Conservation (phyloP, 2,329 filamentous ascomycete species). For the Aspergillus clavatus region DNA sequence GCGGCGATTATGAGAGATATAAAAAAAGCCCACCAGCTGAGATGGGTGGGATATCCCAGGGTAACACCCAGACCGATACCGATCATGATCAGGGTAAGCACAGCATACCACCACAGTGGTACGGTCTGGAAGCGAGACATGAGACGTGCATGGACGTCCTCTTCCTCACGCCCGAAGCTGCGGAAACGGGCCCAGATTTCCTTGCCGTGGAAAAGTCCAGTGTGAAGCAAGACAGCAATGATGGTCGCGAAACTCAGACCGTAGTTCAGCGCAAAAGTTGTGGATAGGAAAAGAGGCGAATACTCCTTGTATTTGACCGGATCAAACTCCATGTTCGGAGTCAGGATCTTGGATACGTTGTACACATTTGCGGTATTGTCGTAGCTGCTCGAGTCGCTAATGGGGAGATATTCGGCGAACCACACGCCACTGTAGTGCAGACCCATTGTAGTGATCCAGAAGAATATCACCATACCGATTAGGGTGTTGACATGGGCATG, state of each 20-base stretch:
- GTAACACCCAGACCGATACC: slow-evolving; percentile 45
- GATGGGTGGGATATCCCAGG: slow-evolving; percentile 58
- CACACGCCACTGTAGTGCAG: slow-evolving; percentile 64
- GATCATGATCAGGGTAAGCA: slow-evolving; percentile 47
- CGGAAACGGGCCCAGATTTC: slow-evolving; percentile 62
- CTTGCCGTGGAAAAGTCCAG: slow-evolving; percentile 60
- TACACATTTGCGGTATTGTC: slow-evolving; percentile 64
- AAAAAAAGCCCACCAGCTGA: slow-evolving; percentile 69
- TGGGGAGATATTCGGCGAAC: slow-evolving; percentile 62
- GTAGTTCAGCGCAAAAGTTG: slow-evolving; percentile 65
- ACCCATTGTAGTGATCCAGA: slow-evolving; percentile 54
- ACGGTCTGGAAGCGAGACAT: slow-evolving; percentile 55
- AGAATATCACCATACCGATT: slow-evolving; percentile 63
- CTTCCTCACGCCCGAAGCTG: slow-evolving; percentile 52
- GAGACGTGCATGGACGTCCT: slow-evolving; percentile 52
- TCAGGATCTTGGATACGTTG: slow-evolving; percentile 61
- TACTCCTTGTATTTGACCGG: slow-evolving; percentile 61
- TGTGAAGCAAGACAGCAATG: slow-evolving; percentile 64
- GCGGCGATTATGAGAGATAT: slow-evolving; percentile 61
- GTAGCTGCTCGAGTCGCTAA: slow-evolving; percentile 65
- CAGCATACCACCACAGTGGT: slow-evolving; percentile 55
- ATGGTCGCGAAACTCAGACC: slow-evolving; percentile 70
- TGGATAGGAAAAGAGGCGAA: slow-evolving; percentile 59
- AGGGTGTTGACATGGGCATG: slow-evolving; percentile 69
- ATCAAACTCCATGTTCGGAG: slow-evolving; percentile 58